Evolutionary conservation across 2,329 filamentous ascomycete genomes (phyloP), one percentile per base, ranked within the genome.

Genomic region (Fusarium sp.): DNA sequence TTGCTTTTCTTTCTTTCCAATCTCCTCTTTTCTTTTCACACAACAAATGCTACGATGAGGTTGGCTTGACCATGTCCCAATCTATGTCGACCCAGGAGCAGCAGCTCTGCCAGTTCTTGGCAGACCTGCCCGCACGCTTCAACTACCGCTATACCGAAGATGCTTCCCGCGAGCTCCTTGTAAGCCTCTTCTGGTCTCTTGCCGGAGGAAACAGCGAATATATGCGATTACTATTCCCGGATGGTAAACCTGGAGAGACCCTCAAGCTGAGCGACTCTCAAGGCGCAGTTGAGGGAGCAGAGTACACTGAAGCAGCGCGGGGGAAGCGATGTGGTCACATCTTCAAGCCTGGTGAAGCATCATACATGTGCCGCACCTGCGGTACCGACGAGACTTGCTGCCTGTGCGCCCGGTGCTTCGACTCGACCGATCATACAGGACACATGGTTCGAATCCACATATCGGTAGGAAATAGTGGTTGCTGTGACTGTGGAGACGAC

Each of bases 301-400:
- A 99, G 80, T 99, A 98, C 79, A 96, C 94, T 23, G 92, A 95
- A 73, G 92, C 93, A 10, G 96, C 96, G 17, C 90, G 94, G 73
- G 96, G 97, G 60, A 97, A 97, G 81, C 91, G 94, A 49, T 99
- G 96, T 80, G 97, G 96, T 7, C 97, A 99, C 84, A 98, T 99
- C 69, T 97, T 99, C 87, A 95, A 95, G 82, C 88, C 89, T 17
- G 96, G 95, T 54, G 96, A 99, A 84, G 95, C 94, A 61, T 95
- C 94, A 64, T 99, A 98, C 80, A 89, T 92, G 76, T 99, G 96
- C 86, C 92, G 94, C 76, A 98, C 95, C 13, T 99, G 96, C 81
- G 94, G 94, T 50, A 90, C 92, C 46, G 97, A 99, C 81, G 95
- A 98, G 72, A 98, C 96, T 1, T 98, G 95, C 81, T 95, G 96